Conservation (phyloP, 306 rosid genomes). For the Mimosa bimucronata region DNA sequence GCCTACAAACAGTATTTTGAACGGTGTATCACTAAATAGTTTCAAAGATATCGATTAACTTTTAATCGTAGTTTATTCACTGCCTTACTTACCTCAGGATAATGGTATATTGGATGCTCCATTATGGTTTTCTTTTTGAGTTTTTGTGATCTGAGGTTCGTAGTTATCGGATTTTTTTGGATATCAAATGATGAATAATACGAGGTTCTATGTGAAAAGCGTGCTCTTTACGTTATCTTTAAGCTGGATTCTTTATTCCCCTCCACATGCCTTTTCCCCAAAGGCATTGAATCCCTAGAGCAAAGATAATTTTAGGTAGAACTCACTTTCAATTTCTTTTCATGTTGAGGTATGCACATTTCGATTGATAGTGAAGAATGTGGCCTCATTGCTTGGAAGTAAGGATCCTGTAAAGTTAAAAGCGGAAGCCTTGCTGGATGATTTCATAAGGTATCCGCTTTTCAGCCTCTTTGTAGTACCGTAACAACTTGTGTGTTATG, state of each 20-base stretch:
- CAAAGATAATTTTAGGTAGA: slow-evolving; percentile 22
- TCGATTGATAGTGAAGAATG: slow-evolving; percentile 82
- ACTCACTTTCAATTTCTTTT: slow-evolving; percentile 13
- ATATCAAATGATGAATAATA: slow-evolving; percentile 10
- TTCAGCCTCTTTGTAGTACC: slow-evolving; percentile 25
- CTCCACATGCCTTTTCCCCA: background rate
- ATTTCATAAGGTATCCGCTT: slow-evolving; percentile 70
- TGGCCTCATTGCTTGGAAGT: slow-evolving; percentile 76
- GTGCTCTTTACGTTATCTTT: background rate
- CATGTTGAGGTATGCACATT: slow-evolving; percentile 85
- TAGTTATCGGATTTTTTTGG: slow-evolving; percentile 18
- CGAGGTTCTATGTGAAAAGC: slow-evolving; percentile 4
- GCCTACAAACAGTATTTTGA: background rate
- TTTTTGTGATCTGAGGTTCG: background rate
- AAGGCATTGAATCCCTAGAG: slow-evolving; percentile 30
- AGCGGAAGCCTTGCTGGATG: slow-evolving; percentile 77
- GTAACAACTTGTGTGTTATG: slow-evolving; percentile 11
- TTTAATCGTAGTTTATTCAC: background rate
- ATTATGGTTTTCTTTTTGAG: background rate
- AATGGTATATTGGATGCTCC: background rate
- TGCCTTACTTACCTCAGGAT: background rate
- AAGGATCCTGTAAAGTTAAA: slow-evolving; percentile 91
- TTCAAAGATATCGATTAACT: background rate
- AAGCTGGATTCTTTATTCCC: slow-evolving; percentile 36
- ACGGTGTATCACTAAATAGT: no score